These are phyloP conservation scores for Geranium brycei DNA, from an alignment of 345 rosid genomes.

Conservation along the genomic window DNA sequence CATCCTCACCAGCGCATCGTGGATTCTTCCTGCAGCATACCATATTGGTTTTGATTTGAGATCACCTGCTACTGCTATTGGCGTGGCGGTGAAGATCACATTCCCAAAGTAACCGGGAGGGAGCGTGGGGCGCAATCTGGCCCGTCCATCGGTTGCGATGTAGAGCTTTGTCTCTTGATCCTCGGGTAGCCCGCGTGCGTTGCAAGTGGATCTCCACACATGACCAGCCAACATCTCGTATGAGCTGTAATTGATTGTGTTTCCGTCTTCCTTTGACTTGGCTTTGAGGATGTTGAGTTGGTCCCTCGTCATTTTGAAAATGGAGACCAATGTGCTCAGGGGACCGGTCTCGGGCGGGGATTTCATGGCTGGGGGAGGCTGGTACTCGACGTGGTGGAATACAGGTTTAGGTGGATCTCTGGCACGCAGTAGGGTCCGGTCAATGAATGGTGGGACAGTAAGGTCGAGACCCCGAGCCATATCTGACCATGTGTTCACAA, in stretches of 20 bases:
- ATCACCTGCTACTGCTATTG: slow-evolving; percentile 57
- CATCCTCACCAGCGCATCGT: slow-evolving; percentile 69
- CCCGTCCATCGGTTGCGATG: slow-evolving; percentile 83
- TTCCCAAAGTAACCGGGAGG: slow-evolving; percentile 93
- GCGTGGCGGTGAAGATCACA: slow-evolving; percentile 83
- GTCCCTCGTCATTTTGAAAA: slow-evolving; percentile 54
- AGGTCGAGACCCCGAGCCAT: slow-evolving; percentile 82
- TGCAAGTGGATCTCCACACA: slow-evolving; percentile 72
- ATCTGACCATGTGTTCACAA: slow-evolving; percentile 87
- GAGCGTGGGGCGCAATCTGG: slow-evolving; percentile 59
- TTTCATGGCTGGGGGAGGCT: slow-evolving; percentile 65
- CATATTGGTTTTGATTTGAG: slow-evolving; percentile 65
- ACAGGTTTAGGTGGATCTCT: slow-evolving; percentile 75
- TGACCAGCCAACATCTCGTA: slow-evolving; percentile 92
- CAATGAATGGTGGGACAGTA: slow-evolving; percentile 62
- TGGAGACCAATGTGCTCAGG: slow-evolving; percentile 39
- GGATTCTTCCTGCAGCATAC: slow-evolving; percentile 68
- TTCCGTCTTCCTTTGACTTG: slow-evolving; percentile 67
- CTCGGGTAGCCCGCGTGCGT: slow-evolving; percentile 51
- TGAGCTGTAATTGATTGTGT: slow-evolving; percentile 56
- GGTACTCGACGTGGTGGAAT: slow-evolving; percentile 70
- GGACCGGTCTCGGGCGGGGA: slow-evolving; percentile 27
- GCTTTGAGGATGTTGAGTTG: slow-evolving; percentile 65
- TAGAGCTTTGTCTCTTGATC: slow-evolving; percentile 66
- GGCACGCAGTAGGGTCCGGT: slow-evolving; percentile 69